Evolutionary conservation across 2,329 filamentous ascomycete species (phyloP), one percentile per base, ranked within the genome.

Genomic region (Emmonsia crescens): DNA sequence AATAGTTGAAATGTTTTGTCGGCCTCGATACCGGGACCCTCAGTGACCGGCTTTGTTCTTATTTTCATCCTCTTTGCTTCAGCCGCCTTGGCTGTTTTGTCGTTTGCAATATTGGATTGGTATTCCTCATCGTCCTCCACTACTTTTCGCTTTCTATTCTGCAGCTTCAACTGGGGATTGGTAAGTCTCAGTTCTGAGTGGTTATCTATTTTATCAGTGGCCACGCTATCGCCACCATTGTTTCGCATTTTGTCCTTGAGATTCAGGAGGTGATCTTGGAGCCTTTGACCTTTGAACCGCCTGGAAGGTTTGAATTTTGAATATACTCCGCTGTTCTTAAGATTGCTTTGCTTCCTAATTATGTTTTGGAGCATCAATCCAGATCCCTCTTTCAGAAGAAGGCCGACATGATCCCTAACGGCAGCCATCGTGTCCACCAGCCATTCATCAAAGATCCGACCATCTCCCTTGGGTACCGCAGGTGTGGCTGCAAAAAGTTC

Each of bases 391-490:
- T 60, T 55, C n/a, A 69, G 62, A 19, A 80, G 68, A 1, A 73
- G 65, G 0, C 69, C 49, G 14, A 82, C 69, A 64, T 80, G 77
- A 5, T 72, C 67, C 1, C 72, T 74, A 16, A 86, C 67, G 1
- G 75, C 73, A 2, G 65, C 57, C 12, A 74, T 66, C 0, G 80
- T 78, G 48, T 77, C 74, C 2, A 73, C 65, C 40, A 85, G 74
- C 85, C 85, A 87, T 6, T 79, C 72, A 24, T 79, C 73, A 61
- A 82, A 83, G 2, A 78, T 77, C 27, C 83, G 75, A 21, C 77
- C 78, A 62, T 76, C 70, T 51, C 72, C 74, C 19, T 65, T 59
- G 0, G 75, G 74, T 38, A 75, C 71, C 27, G 73, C 67, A 12
- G 80, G 77, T 63, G 79, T 72, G 3, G 78, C 83, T 5, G 80